Evolutionary conservation across 2,329 filamentous ascomycete species (phyloP), one percentile per base, ranked within the genome.

Genomic region (Exophiala sp.): DNA sequence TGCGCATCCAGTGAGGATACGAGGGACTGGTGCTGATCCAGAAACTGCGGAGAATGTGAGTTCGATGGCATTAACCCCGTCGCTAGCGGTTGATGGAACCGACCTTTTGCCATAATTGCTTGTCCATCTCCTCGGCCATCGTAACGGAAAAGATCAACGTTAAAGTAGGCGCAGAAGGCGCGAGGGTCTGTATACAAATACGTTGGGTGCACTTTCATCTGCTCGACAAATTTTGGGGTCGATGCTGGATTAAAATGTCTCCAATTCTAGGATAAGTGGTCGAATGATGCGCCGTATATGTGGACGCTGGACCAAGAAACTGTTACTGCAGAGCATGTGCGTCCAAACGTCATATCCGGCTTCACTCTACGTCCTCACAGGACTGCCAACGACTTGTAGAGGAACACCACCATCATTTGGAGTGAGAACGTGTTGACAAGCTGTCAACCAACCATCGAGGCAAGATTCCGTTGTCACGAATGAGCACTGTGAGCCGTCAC

Each of bases 1-100:
- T 56, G 53, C 13, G 38, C 38, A 24, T 56, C 53, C 13, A 56
- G 53, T 24, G 50, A 16, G 5, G 50, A 42, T 13, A 56, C 35
- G 19, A 56, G 38, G 11, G 53, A 52, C 16, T 42, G 32, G 46
- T 56, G 53, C 24, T 56, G 53, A 7, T 48, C 11, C 4, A 50
- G 41, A 24, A 55, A 55, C 52, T 55, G 48, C 22, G 30, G 23
- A 32, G 11, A 14, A 10, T 8, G 48, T 55, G 35, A 52, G 13
- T 32, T 37, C 34, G 7, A 19, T 7, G 4, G 11, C 16, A 18
- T 16, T 37, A 11, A n/a, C n/a, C n/a, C 24, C 22, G 24, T 18
- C 22, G 29, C 11, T 18, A 27, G 29, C 2, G 13, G 16, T 8
- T 11, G 18, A 9, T n/a, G 24, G 19, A 2, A 45, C 48, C n/a